phyloP scores from a whole-genome alignment of 768 basidiomycete species.

The Lactarius akahatsu region DNA sequence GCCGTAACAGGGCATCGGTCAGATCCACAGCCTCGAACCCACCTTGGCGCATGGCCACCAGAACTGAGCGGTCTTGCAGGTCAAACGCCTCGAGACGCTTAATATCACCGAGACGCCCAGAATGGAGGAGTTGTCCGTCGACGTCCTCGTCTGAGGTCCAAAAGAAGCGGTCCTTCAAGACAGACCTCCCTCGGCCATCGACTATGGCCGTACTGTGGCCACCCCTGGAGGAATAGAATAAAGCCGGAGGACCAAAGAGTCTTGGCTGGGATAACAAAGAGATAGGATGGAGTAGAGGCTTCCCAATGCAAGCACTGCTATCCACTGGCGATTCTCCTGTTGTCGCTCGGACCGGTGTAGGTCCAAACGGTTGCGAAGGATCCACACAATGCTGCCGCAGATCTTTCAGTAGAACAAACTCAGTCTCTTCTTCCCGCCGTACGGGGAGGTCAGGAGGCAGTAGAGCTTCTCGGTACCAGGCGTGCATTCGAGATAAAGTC shows the following conservation, averaged over 20 bases:
- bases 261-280: slow-evolving; percentile 75
- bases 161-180: slow-evolving; percentile 74
- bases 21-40: slow-evolving; percentile 81
- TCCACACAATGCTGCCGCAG: slow-evolving; percentile 76
- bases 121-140: slow-evolving; percentile 38
- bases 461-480: slow-evolving; percentile 83
- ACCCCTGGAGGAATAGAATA: slow-evolving; percentile 87
- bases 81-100: slow-evolving; percentile 84
- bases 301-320: slow-evolving; percentile 40
- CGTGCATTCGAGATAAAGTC: slow-evolving; percentile 86
- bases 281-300: slow-evolving; percentile 66
- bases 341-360: slow-evolving; percentile 38
- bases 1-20: slow-evolving; percentile 73
- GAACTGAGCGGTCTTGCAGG: slow-evolving; percentile 67
- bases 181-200: slow-evolving; percentile 80
- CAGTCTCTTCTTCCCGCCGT: slow-evolving; percentile 68
- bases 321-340: slow-evolving; percentile 34
- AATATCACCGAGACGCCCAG: slow-evolving; percentile 71
- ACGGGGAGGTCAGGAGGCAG: slow-evolving; percentile 82
- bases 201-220: slow-evolving; percentile 88
- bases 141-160: slow-evolving; percentile 71
- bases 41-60: slow-evolving; percentile 85
- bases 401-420: slow-evolving; percentile 69
- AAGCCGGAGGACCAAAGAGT: slow-evolving; percentile 82
- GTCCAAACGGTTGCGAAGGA: slow-evolving; percentile 74